Conservation (phyloP, 1,284 basidiomycete genomes). For the Entoloma clypeatum region DNA sequence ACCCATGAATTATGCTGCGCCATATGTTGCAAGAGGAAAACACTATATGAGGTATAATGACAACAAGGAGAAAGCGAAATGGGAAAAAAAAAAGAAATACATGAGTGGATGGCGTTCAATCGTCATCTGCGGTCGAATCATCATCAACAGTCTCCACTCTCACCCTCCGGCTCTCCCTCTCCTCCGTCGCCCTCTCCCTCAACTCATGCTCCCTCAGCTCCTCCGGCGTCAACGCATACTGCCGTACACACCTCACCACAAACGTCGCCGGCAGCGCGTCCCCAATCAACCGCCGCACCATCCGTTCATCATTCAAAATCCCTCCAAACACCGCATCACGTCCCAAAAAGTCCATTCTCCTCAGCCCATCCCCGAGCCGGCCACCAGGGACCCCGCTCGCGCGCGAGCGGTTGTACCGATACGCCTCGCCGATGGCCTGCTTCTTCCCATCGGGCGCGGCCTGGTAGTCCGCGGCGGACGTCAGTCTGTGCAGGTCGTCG, state of each 20-base stretch:
- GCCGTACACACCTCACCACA: slow-evolving; percentile 49
- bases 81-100: background rate
- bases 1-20: too few relatives aligned
- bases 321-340: slow-evolving; percentile 58
- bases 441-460: slow-evolving; percentile 32
- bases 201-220: slow-evolving; percentile 46
- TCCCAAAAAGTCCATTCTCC: slow-evolving; percentile 61
- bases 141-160: slow-evolving; percentile 13
- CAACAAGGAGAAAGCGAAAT: background rate
- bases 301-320: slow-evolving; percentile 41
- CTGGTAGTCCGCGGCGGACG: slow-evolving; percentile 50
- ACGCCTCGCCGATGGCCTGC: slow-evolving; percentile 44
- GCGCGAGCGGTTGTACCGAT: slow-evolving; percentile 61
- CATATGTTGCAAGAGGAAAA: too few relatives aligned
- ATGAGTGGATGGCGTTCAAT: background rate
- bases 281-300: slow-evolving; percentile 43
- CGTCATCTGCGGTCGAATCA: slow-evolving; percentile 5
- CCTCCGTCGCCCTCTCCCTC: slow-evolving; percentile 26
- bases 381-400: slow-evolving; percentile 64
- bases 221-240: slow-evolving; percentile 45
- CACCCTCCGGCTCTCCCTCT: slow-evolving; percentile 19
- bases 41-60: too few relatives aligned
- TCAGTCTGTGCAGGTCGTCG: slow-evolving; percentile 45
- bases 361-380: slow-evolving; percentile 53
- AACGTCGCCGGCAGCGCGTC: slow-evolving; percentile 56